phyloP scores from a whole-genome alignment of 176 grass and related monocot species.

The Oryza rufipogon region DNA sequence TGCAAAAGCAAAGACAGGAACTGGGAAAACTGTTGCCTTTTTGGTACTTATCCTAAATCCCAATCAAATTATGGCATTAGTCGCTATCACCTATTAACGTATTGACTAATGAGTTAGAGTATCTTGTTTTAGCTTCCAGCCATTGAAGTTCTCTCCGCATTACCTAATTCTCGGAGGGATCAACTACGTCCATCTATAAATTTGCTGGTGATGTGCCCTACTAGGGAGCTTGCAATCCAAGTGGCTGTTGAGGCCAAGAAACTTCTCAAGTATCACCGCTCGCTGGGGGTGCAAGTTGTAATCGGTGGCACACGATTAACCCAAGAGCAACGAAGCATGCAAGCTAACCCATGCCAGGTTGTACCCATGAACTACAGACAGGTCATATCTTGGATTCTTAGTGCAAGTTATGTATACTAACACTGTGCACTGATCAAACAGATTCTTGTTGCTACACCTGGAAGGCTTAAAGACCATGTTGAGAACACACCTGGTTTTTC shows the following conservation, averaged over 20 bases:
- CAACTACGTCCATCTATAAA: slow-evolving; percentile 66
- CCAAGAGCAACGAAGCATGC: slow-evolving; percentile 80
- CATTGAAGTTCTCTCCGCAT: slow-evolving; percentile 77
- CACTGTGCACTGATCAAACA: slow-evolving; percentile 27
- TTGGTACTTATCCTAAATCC: slow-evolving; percentile 59
- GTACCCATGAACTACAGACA: slow-evolving; percentile 33
- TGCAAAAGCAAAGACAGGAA: slow-evolving; percentile 99
- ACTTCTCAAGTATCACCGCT: slow-evolving; percentile 86
- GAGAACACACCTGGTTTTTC: slow-evolving; percentile 88
- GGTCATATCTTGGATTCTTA: slow-evolving; percentile 29
- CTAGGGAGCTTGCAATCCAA: slow-evolving; percentile 90
- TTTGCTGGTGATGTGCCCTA: slow-evolving; percentile 85
- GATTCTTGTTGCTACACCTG: slow-evolving; percentile 96
- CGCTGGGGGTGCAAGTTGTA: slow-evolving; percentile 80
- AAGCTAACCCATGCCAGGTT: slow-evolving; percentile 84
- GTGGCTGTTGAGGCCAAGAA: slow-evolving; percentile 85
- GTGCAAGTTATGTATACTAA: slow-evolving; percentile 26
- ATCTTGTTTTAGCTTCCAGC: slow-evolving; percentile 80
- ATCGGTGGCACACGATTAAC: slow-evolving; percentile 84
- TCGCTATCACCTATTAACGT: slow-evolving; percentile 15
- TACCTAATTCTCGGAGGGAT: slow-evolving; percentile 45
- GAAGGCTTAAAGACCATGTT: slow-evolving; percentile 93
- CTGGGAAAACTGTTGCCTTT: slow-evolving; percentile 97
- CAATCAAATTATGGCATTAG: slow-evolving; percentile 23
- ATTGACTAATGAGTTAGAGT: slow-evolving; percentile 32